Evolutionary conservation across 768 basidiomycete species (phyloP).

Genomic region (Mycena epipterygia): DNA sequence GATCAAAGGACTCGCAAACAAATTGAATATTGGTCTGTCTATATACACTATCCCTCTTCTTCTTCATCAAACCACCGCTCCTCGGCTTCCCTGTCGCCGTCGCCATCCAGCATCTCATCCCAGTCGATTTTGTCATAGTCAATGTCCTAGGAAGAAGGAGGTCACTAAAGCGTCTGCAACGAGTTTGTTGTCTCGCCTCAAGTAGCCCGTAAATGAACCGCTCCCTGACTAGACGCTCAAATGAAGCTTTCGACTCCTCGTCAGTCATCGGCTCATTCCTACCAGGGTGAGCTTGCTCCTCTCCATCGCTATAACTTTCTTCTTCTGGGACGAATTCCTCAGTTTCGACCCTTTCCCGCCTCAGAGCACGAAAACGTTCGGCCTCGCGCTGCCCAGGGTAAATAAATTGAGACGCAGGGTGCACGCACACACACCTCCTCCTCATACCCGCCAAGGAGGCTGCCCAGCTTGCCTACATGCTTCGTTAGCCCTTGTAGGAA

Average conservation of each 20-base stretch:
- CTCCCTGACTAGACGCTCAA: conserved; percentile 76
- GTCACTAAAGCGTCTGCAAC: conserved; percentile 5
- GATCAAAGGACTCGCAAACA: no score
- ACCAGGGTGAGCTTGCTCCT: conserved; percentile 32
- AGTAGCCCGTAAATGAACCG: conserved; percentile 82
- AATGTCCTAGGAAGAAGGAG: conserved; percentile 62
- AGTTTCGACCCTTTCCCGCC: conserved; percentile 57
- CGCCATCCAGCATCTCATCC: conserved; percentile 76
- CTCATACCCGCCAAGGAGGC: conserved; percentile 78
- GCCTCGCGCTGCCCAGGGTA: conserved; percentile 62
- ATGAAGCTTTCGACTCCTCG: conserved; percentile 63
- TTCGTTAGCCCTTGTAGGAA: conserved; percentile 71
- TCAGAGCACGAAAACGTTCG: conserved; percentile 65
- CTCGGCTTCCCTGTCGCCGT: conserved; percentile 71
- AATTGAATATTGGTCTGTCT: no score
- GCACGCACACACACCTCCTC: conserved; percentile 63
- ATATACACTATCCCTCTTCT: conserved; percentile 56
- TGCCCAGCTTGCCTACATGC: conserved; percentile 79
- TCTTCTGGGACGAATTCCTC: conserved; percentile 78
- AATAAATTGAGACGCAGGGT: background rate
- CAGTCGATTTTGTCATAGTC: conserved; percentile 83
- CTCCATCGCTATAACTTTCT: conserved; percentile 72
- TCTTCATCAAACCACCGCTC: conserved; percentile 84
- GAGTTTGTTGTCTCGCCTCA: conserved; percentile 63
- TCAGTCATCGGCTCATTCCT: conserved; percentile 58